These are phyloP conservation scores for Abrus precatorius DNA, from an alignment of 306 rosid genomes.

Conservation along the genomic window DNA sequence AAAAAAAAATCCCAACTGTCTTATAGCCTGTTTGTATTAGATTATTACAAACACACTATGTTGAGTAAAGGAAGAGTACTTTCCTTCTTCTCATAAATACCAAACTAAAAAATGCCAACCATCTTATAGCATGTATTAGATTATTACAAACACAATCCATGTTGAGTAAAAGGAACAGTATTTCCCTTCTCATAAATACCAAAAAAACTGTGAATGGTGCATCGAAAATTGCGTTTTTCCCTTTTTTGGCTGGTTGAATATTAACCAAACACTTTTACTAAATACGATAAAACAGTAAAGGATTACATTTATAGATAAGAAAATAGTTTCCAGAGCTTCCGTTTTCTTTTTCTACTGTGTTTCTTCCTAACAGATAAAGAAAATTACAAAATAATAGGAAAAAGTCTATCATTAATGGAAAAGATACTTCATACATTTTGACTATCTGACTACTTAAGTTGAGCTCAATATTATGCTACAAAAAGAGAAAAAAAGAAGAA, in stretches of 20 bases:
- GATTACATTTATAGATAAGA: background rate
- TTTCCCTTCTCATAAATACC: constrained; percentile 8
- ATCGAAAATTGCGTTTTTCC: background rate
- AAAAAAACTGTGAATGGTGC: background rate
- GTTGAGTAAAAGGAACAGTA: background rate
- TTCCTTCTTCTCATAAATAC: constrained; percentile 7
- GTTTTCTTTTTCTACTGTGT: background rate
- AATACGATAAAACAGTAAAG: constrained; percentile 3
- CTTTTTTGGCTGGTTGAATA: constrained; percentile 4
- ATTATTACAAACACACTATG: constrained; percentile 7
- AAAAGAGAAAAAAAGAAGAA: background rate
- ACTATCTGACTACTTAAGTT: constrained; percentile 8
- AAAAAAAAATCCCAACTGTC: constrained; percentile 19
- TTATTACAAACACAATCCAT: constrained; percentile 8
- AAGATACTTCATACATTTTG: constrained; percentile 16
- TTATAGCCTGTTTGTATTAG: background rate
- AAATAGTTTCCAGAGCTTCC: constrained; percentile 4
- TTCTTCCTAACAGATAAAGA: background rate
- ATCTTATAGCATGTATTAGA: background rate
- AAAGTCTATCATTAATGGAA: constrained; percentile 1
- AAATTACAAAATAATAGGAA: constrained; percentile 28
- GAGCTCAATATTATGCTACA: constrained; percentile 1
- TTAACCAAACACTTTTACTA: background rate
- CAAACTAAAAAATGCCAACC: constrained; percentile 7
- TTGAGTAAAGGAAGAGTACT: background rate